These are phyloP conservation scores for Backusella luteola DNA, from an alignment of 192 early-diverging fungal species.

Conservation along the genomic window DNA sequence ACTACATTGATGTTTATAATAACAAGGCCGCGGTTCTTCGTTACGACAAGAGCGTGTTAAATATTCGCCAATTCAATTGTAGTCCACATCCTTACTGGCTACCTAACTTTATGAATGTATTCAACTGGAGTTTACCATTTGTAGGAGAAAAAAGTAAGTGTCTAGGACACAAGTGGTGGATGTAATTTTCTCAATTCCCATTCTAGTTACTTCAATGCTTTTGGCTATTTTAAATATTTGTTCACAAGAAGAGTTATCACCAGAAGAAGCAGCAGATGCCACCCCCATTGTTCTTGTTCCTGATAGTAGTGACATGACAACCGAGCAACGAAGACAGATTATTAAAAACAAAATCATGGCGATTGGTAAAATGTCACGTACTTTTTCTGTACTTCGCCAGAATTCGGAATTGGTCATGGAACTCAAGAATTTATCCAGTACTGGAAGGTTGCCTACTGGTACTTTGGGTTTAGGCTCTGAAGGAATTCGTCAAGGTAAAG, in stretches of 20 bases:
- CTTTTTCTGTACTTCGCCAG: slow-evolving; percentile 86
- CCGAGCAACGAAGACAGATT: slow-evolving; percentile 62
- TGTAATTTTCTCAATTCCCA: background rate
- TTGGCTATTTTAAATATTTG: slow-evolving; percentile 91
- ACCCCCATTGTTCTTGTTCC: background rate
- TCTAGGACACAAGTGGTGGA: background rate
- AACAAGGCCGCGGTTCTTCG: slow-evolving; percentile 97
- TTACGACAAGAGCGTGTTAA: slow-evolving; percentile 99
- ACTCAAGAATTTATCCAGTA: slow-evolving; percentile 84
- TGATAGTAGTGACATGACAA: slow-evolving; percentile 33
- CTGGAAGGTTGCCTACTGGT: slow-evolving; percentile 77
- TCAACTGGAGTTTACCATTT: slow-evolving; percentile 96
- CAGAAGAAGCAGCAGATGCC: slow-evolving; percentile 41
- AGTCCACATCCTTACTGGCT: slow-evolving; percentile 98
- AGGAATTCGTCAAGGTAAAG: slow-evolving; percentile 79
- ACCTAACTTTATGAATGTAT: slow-evolving; percentile 99
- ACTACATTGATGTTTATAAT: slow-evolving; percentile 97
- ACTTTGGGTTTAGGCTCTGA: slow-evolving; percentile 85
- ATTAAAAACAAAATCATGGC: slow-evolving; percentile 90
- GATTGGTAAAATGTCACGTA: slow-evolving; percentile 82
- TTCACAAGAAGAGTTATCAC: slow-evolving; percentile 87
- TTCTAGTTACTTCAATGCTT: slow-evolving; percentile 90
- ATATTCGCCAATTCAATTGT: slow-evolving; percentile 90
- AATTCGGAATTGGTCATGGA: slow-evolving; percentile 92
- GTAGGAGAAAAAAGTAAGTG: slow-evolving; percentile 91